A percentile compares a stretch with the other conserved stretches of the same genome.
Conservation (phyloP, 2,329 filamentous ascomycete species). For the Paracamarosporium sp. region DNA sequence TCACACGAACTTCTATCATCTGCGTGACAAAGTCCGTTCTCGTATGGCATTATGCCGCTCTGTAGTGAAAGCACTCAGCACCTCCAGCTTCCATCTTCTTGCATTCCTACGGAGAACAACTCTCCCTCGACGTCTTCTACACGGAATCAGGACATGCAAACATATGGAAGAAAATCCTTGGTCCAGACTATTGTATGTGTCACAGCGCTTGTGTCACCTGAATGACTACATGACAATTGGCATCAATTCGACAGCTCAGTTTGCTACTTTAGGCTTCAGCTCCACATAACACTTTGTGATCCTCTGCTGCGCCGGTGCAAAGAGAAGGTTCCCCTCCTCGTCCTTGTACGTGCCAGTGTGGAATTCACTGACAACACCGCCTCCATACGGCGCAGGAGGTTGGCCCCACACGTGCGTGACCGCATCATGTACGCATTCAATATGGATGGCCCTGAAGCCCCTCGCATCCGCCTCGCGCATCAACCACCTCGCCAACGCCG, state of each 20-base stretch:
- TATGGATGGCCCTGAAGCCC: slow-evolving; percentile 46
- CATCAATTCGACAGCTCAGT: neutral
- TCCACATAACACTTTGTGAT: slow-evolving; percentile 35
- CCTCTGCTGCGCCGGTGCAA: slow-evolving; percentile 31
- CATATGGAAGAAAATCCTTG: too few relatives aligned
- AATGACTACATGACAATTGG: too few relatives aligned
- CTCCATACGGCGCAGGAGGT: slow-evolving; percentile 32
- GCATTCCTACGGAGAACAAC: too few relatives aligned
- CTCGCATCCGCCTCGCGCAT: slow-evolving; percentile 43
- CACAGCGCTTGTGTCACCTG: too few relatives aligned
- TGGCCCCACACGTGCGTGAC: slow-evolving; percentile 39
- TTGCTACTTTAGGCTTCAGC: slow-evolving; percentile 20
- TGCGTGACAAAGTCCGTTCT: too few relatives aligned
- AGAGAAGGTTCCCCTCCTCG: slow-evolving; percentile 30
- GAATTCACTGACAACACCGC: slow-evolving; percentile 28
- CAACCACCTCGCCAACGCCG: slow-evolving; percentile 41
- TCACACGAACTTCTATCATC: neutral
- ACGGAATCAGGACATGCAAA: too few relatives aligned
- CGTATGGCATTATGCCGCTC: neutral
- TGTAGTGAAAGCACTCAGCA: neutral
- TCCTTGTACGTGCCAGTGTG: slow-evolving; percentile 27
- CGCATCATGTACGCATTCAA: slow-evolving; percentile 40
- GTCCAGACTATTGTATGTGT: too few relatives aligned
- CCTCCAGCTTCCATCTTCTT: too few relatives aligned
- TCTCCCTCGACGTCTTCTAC: too few relatives aligned